Base-by-base conservation (phyloP, 2,329 filamentous ascomycete species). In the Sordariomycetes sp. region DNA sequence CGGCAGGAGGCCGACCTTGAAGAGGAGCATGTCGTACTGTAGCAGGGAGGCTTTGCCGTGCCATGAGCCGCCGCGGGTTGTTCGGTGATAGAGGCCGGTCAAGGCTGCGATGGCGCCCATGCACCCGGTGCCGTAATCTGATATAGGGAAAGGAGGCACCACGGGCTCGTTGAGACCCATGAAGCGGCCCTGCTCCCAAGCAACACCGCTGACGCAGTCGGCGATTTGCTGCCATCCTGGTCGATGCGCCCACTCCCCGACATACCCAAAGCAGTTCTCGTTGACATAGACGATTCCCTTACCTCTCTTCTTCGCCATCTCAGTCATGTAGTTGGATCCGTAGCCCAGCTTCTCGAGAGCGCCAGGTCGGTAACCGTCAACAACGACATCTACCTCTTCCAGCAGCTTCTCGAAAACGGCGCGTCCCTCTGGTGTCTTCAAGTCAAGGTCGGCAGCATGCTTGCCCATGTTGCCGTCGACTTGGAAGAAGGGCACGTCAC, bases 171-270 rank as follows among this genome's bases (percentile, higher is more conserved):
- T 39, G 4, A 58, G 42, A 4, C 56, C 53, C 48, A 61, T 55
- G 40, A 61, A 62, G 18, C 40, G 42, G 19, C 57, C 58, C 45
- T 79, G 75, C n/a, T 64, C 68, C 70, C 71, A 77, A 0, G 73
- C 72, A 3, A 75, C 57, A 5, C 73, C 73, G 8, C 54, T 40
- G 44, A 62, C 77, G 30, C 57, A 79, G 49, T 84, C 80, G 12
- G 78, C 78, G 43, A 82, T 82, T 44, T 82, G 78, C 47, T 82
- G 80, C 80, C 80, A 85, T 6, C 80, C 80, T 5, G 77, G 71
- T 4, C 79, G 64, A 7, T 59, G 55, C 1, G 72, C 67, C 79
- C 79, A 84, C 38, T 79, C 73, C 3, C 58, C 59, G 5, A 53
- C 38, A 14, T 64, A 75, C 1, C 81, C 81, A 44, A 84, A 85